Evolutionary conservation across 768 basidiomycete genomes (phyloP), one percentile per base, ranked within the genome.

Genomic region (Leccinum ochraceum): DNA sequence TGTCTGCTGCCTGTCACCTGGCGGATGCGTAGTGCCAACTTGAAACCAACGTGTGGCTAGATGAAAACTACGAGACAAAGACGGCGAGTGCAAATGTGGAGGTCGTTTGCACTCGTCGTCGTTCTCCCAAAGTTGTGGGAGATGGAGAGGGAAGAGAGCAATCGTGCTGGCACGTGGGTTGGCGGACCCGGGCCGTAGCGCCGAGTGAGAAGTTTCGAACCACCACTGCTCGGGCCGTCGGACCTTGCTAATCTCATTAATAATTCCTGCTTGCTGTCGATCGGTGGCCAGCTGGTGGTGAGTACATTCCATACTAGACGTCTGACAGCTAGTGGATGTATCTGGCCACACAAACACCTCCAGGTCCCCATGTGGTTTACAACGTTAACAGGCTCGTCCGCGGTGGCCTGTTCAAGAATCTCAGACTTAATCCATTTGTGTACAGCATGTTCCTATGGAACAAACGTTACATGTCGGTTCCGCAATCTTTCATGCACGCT

Each of bases 391-490:
- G 30, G 30, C 60, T 57, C 50, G 53, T 63, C 67, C 65, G 67
- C 67, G 67, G 67, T 67, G 55, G 62, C 62, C 58, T 53, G 54
- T 59, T 36, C 42, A 34, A 59, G 61, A 64, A 67, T 49, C 10
- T 44, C 34, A 36, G 9, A 4, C 52, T 58, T 34, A 24, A 46
- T 51, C 48, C 46, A 52, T 53, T 46, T 46, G 42, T 42, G 42
- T 51, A 13, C 34, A 36, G 34, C 34, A 36, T 36, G 34, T 36
- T 36, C 34, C 34, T 56, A 54, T 52, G 49, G 39, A 56, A 52
- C 22, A 36, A 56, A 16, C 57, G 20, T 58, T 56, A 52, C 36
- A 59, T 36, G 48, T 54, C 66, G 66, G 69, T 56, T 57, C 61
- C 66, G 60, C n/a, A 65, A 39, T 16, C 16, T 58, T 58, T 57